Evolutionary conservation across 1,284 basidiomycete species (phyloP).

Genomic region (Mycosarcoma mackinlayi): DNA sequence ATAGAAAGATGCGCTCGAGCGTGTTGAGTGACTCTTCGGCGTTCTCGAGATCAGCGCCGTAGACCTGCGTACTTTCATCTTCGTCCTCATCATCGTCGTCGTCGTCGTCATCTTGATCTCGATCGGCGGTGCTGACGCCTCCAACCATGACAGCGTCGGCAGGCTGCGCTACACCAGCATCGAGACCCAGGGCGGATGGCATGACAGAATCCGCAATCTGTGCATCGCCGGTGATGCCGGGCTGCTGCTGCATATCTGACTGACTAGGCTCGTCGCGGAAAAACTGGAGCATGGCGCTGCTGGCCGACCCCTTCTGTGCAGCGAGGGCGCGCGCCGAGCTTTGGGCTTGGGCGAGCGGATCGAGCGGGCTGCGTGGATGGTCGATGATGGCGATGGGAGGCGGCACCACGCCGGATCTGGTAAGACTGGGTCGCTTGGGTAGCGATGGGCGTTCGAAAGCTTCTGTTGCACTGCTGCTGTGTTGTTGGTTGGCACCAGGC

Average conservation of each 20-base stretch:
- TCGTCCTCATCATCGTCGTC: slow-evolving; percentile 23
- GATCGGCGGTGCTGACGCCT: slow-evolving; percentile 1
- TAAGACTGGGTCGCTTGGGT: slow-evolving; percentile 58
- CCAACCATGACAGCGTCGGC: slow-evolving; percentile 33
- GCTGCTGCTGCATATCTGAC: slow-evolving; percentile 20
- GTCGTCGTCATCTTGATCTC: slow-evolving; percentile 21
- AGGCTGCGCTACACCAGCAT: slow-evolving; percentile 25
- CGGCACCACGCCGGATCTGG: slow-evolving; percentile 51
- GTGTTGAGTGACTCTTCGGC: slow-evolving; percentile 72
- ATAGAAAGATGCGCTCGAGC: slow-evolving; percentile 93
- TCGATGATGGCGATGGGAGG: slow-evolving; percentile 39
- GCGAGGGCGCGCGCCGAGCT: slow-evolving; percentile 31
- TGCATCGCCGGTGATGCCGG: slow-evolving; percentile 17
- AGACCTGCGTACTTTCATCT: slow-evolving; percentile 26
- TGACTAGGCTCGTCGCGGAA: slow-evolving; percentile 42
- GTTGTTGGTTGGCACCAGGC: background rate
- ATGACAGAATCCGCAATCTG: slow-evolving; percentile 36
- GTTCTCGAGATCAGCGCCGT: slow-evolving; percentile 19
- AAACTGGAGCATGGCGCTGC: slow-evolving; percentile 47
- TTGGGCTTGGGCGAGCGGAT: slow-evolving; percentile 42
- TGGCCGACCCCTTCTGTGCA: slow-evolving; percentile 40
- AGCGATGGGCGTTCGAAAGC: slow-evolving; percentile 28
- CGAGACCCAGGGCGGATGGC: slow-evolving; percentile 47
- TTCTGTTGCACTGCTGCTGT: background rate
- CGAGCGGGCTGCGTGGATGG: slow-evolving; percentile 16